Conservation (phyloP, 768 basidiomycete species). For the Butyriboletus loyo region DNA sequence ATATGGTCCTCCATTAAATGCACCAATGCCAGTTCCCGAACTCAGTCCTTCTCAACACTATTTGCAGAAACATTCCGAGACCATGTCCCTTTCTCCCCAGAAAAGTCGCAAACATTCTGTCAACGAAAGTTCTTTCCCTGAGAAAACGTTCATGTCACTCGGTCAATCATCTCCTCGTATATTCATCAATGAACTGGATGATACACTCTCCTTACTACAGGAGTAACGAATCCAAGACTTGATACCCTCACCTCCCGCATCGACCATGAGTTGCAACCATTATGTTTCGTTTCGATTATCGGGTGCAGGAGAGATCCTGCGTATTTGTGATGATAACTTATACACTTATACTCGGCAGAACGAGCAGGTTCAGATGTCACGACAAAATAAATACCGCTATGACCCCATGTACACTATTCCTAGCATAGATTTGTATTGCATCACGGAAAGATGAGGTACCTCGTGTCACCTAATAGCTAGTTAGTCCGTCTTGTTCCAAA, state of each 20-base stretch:
- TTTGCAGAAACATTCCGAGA: neutral
- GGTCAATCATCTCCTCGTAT: conserved; percentile 15
- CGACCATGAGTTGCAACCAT: neutral
- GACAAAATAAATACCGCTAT: neutral
- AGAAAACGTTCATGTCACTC: neutral
- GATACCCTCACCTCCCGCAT: neutral
- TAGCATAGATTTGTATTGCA: conserved; percentile 18
- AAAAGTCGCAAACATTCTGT: neutral
- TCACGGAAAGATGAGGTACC: neutral
- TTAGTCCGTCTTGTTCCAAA: conserved; percentile 37
- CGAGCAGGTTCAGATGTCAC: neutral
- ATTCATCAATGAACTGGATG: conserved; percentile 18
- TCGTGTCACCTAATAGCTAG: neutral
- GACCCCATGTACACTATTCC: conserved; percentile 4
- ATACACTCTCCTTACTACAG: conserved; percentile 19
- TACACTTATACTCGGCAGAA: neutral
- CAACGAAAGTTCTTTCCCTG: neutral
- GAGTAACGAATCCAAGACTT: conserved; percentile 4
- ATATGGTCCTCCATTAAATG: conserved; percentile 38
- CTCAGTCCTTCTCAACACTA: neutral
- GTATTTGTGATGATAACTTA: conserved; percentile 10
- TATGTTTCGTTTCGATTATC: neutral
- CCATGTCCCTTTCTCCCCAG: neutral
- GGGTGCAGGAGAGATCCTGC: neutral
- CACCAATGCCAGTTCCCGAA: conserved; percentile 24